Percentiles rank a stretch among this genome's conserved stretches.
Conservation (phyloP, 345 rosid genomes). For the Salix viminalis region DNA sequence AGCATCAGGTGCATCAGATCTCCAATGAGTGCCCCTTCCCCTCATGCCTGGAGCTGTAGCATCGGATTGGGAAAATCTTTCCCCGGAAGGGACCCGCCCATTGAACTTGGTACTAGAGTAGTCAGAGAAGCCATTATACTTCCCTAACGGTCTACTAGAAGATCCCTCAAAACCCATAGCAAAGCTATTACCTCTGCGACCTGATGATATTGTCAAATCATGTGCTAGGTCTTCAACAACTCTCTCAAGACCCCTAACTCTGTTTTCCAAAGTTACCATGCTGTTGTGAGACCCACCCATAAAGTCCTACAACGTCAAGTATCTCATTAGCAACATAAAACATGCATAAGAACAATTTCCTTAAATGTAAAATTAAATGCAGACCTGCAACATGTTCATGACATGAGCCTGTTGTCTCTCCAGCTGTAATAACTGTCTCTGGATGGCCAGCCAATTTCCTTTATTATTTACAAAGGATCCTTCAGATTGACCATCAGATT, state of each 20-base stretch:
- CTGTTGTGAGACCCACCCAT: constrained; percentile 98
- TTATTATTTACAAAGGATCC: constrained; percentile 66
- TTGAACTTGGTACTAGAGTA: constrained; percentile 56
- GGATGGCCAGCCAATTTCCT: constrained; percentile 94
- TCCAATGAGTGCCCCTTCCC: constrained; percentile 75
- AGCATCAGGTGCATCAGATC: constrained; percentile 61
- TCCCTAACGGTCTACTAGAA: constrained; percentile 48
- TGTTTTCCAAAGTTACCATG: constrained; percentile 86
- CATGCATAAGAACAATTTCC: constrained; percentile 13
- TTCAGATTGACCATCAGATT: constrained; percentile 67
- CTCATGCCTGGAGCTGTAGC: constrained; percentile 50
- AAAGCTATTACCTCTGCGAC: constrained; percentile 62
- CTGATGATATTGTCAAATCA: constrained; percentile 80
- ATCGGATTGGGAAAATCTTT: constrained; percentile 70
- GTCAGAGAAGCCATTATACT: constrained; percentile 70
- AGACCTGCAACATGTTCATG: constrained; percentile 93
- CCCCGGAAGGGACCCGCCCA: constrained; percentile 65
- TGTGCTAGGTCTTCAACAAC: constrained; percentile 90
- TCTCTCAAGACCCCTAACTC: constrained; percentile 97
- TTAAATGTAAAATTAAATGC: constrained; percentile 6
- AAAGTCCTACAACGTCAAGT: constrained; percentile 59
- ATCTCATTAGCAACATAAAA: constrained; percentile 18
- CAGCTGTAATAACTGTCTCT: constrained; percentile 84
- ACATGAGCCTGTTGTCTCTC: constrained; percentile 94
- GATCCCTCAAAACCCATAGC: constrained; percentile 62